A percentile compares a stretch with the other conserved stretches of the same genome.
Conservation (phyloP, 1,284 basidiomycete genomes). For the Malassezia restricta region DNA sequence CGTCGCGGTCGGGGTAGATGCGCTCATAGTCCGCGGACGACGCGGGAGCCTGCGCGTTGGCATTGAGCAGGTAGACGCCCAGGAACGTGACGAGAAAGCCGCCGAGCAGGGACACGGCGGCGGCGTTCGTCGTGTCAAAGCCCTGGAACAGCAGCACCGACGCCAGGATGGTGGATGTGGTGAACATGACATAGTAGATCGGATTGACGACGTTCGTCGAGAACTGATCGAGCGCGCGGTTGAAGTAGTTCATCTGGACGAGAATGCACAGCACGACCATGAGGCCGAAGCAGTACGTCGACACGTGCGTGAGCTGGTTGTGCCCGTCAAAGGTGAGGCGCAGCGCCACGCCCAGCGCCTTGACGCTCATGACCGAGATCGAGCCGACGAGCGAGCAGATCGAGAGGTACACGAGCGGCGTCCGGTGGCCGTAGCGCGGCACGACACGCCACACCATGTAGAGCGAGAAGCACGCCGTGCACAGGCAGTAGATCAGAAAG, state of each 20-base stretch:
- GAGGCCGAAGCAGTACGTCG: constrained; percentile 85
- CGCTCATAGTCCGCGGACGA: neutral
- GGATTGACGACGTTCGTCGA: constrained; percentile 99
- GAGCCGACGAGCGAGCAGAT: constrained; percentile 83
- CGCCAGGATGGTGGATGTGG: constrained; percentile 84
- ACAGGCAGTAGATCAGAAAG: constrained; percentile 67
- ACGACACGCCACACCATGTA: constrained; percentile 74
- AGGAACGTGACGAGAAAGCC: constrained; percentile 45
- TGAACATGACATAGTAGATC: constrained; percentile 96
- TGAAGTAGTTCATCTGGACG: constrained; percentile 98
- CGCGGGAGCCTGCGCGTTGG: constrained; percentile 18
- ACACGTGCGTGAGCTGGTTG: constrained; percentile 88
- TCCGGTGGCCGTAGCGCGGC: constrained; percentile 75
- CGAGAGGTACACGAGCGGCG: constrained; percentile 82
- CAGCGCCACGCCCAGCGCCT: constrained; percentile 89
- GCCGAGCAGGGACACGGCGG: constrained; percentile 47
- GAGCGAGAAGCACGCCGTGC: constrained; percentile 63
- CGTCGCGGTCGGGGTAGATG: neutral
- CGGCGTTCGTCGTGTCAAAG: constrained; percentile 75
- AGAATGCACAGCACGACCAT: constrained; percentile 75
- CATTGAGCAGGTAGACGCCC: constrained; percentile 43
- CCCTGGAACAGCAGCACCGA: constrained; percentile 94
- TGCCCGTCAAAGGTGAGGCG: constrained; percentile 86
- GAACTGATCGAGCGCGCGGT: constrained; percentile 93
- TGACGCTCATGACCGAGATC: constrained; percentile 77